Percentiles rank a stretch among this genome's conserved stretches.
These are phyloP conservation scores for Cryptococcus amylolentus DNA, from an alignment of 1,284 basidiomycete genomes.

Conservation along the genomic window DNA sequence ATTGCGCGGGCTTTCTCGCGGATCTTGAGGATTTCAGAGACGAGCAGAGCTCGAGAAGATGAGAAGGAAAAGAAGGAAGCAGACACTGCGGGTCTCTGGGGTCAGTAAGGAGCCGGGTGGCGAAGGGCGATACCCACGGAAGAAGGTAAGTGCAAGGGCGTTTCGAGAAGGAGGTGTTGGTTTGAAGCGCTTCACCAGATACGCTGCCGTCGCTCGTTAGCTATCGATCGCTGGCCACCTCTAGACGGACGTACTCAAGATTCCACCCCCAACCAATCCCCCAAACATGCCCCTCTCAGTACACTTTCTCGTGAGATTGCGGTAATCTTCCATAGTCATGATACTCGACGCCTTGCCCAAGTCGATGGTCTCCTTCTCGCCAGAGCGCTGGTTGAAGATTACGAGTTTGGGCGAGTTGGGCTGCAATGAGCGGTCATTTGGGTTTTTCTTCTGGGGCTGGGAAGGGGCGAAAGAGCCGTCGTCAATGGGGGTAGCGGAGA, in stretches of 20 bases:
- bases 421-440: slow-evolving; percentile 3
- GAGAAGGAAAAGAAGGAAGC: slow-evolving; percentile 29
- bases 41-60: slow-evolving; percentile 20
- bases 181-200: slow-evolving; percentile 14
- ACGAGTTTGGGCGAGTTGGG: slow-evolving; percentile 10
- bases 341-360: slow-evolving; percentile 11
- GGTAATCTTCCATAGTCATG: slow-evolving; percentile 18
- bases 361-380: slow-evolving; percentile 14
- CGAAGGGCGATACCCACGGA: slow-evolving; percentile 13
- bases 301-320: slow-evolving; percentile 9
- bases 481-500: slow-evolving; percentile 14
- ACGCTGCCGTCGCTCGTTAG: slow-evolving; percentile 5
- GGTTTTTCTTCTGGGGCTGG: not conserved
- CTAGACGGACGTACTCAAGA: slow-evolving; percentile 11
- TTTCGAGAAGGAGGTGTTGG: slow-evolving; percentile 20
- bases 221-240: not conserved
- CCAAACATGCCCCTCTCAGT: slow-evolving; percentile 20
- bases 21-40: slow-evolving; percentile 15
- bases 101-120: not conserved
- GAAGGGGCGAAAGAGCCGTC: slow-evolving; percentile 11
- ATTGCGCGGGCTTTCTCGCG: slow-evolving; percentile 12
- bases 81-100: slow-evolving; percentile 14
- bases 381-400: slow-evolving; percentile 15
- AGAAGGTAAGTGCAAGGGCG: slow-evolving; percentile 26
- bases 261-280: slow-evolving; percentile 15